Evolutionary conservation across 495 filamentous ascomycete species (phyloP), one percentile per base, ranked within the genome.

Genomic region (Xylaria flabelliformis): DNA sequence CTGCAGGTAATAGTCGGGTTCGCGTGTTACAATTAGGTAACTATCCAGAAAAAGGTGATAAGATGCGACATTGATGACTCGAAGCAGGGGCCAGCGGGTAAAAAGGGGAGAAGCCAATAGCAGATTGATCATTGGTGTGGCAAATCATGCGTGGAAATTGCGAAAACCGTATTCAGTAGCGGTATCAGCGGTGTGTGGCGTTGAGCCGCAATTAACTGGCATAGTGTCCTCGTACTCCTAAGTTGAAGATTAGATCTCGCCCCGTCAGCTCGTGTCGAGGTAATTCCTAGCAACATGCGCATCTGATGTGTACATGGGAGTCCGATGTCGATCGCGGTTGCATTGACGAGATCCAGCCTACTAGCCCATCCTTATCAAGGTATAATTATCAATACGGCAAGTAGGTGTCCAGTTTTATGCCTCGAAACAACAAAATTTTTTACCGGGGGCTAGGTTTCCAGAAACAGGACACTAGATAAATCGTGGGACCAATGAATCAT

Each of bases 41-140:
- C 17, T 34, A 26, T 53, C 32, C 46, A 53, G 29, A 39, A 53
- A 67, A 53, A 48, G 46, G 46, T 53, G 29, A 48, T 56, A 67
- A 67, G 34, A 67, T 67, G 65, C 65, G 65, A 67, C 5, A 39
- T 21, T 51, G 64, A 67, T 67, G 64, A 53, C 64, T 51, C 64
- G 64, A 53, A 53, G 32, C 29, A 46, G 46, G 64, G 26, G 32
- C 39, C 19, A 55, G 50, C 12, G 24, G 32, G 36, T 56, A 55
- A 29, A 55, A 55, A 44, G 65, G 65, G 36, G n/a, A 44, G n/a
- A 64, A 64, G 9, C 32, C 48, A 67, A 26, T 56, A n/a, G 24
- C 44, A 41, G 61, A 39, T 21, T 29, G 29, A 4, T 26, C 32
- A 46, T 51, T 34, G 26, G 26, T 36, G 63, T 41, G 64, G 46